phyloP scores from a whole-genome alignment of 2,329 filamentous ascomycete species.

The Cadophora sp. region DNA sequence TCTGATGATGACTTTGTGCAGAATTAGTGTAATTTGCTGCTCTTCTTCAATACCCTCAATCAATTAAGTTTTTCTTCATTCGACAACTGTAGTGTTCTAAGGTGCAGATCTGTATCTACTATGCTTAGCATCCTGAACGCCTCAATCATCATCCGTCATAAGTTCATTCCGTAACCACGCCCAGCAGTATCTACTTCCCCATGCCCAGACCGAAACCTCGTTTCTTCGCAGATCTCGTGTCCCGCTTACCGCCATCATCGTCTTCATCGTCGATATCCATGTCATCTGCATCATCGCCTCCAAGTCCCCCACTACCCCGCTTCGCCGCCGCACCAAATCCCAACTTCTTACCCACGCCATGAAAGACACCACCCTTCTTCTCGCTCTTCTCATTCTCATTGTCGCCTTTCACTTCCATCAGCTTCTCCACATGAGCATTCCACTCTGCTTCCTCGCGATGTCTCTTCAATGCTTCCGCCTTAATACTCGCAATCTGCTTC shows the following conservation, averaged over 20 bases:
- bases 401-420: conserved; percentile 52
- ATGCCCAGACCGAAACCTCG: conserved; percentile 43
- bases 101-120: conserved; percentile 11
- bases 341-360: conserved; percentile 42
- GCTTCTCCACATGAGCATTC: conserved; percentile 38
- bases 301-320: conserved; percentile 51
- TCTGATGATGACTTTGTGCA: neutral
- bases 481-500: conserved; percentile 72
- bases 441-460: conserved; percentile 49
- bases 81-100: conserved; percentile 9
- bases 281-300: conserved; percentile 50
- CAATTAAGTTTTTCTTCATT: neutral
- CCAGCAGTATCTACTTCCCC: conserved; percentile 17
- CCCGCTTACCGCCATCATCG: conserved; percentile 56
- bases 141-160: neutral
- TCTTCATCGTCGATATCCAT: conserved; percentile 64
- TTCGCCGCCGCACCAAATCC: conserved; percentile 34
- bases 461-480: conserved; percentile 59
- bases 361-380: conserved; percentile 58
- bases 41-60: conserved; percentile 18
- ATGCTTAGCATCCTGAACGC: neutral
- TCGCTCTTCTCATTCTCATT: conserved; percentile 48
- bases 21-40: conserved; percentile 16
- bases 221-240: conserved; percentile 61
- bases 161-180: neutral